Base-by-base conservation (phyloP, 1,139 yeast genomes). In the Diutina catenulata region DNA sequence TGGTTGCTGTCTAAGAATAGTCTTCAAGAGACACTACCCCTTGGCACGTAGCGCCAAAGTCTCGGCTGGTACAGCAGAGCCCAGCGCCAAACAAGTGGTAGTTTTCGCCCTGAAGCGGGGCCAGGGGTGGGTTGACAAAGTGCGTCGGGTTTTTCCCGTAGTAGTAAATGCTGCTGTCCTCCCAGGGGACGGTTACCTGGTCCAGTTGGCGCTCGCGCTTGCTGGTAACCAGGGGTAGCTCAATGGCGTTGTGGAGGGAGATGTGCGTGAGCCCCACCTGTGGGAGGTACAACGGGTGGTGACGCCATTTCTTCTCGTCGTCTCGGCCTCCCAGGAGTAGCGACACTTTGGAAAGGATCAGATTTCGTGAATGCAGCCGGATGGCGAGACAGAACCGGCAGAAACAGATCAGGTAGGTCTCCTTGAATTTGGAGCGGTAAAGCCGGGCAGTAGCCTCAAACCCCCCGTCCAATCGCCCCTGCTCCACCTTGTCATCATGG, bases 401-500 rank as follows among this genome's bases (percentile, higher is more conserved):
- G 38, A 49, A 45, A 37, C 62, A 57, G 23, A 54, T 45, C 15
- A 57, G 49, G 37, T 58, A 57, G 3, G 53, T 52, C 32, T 50
- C 51, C 13, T 45, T 42, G 42, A 40, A 56, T 28, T 32, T 37
- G 14, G 39, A 37, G 27, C 47, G 45, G 45, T 55, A 57, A 13
- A 45, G 20, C 35, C 44, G 45, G 28, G 52, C 45, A 2, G 62
- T 57, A 15, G 39, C 25, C 22, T 47, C 50, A 40, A 53, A 57
- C 1, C 52, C 43, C 8, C 40, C 41, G 15, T 54, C 50, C 20
- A 56, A 45, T 5, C 47, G 37, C 3, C 47, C 41, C 28, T 47
- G 52, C 15, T 50, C 57, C 18, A 56, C 47, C 41, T 55, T 56
- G 39, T 57, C 61, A 33, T 56, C 57, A 36, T 57, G 62, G 45